Base-by-base conservation (phyloP, 176 grass and related monocot species). In the Avena atlantica region DNA sequence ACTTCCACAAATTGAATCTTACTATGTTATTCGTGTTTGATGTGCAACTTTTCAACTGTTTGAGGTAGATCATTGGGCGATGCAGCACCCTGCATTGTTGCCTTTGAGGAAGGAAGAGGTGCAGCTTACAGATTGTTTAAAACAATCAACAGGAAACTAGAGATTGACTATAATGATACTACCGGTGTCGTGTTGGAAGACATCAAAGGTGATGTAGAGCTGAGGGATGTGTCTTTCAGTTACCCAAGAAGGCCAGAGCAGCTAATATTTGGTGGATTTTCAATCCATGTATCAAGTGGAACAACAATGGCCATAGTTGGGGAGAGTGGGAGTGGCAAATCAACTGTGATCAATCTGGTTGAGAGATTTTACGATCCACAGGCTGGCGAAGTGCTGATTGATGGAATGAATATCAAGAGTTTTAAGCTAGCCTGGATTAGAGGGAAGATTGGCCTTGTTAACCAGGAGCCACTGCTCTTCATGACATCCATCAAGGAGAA, bases 241-340 rank as follows among this genome's bases (percentile, higher is more conserved):
- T 93, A 91, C 77, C 91, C 91, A 82, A 47, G 75, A 20, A 90
- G 91, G 50, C 81, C 88, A 37, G 85, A 93, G 69, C 84, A 90
- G 47, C 53, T 82, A 20, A 88, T 93, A 84, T 90, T 90, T 63
- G 21, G 64, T 81, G 76, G 85, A 94, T 90, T 97, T 74, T 97
- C 92, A 63, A 19, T 94, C 12, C 83, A 66, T 74, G 88, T 90
- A 68, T 64, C 88, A 16, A 90, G 76, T 81, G 90, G 94, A 71
- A 92, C 71, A 12, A 93, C 88, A 49, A 90, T 97, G 88, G 92
- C 94, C 67, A 89, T 97, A 45, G 94, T 94, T 31, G 94, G 94
- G 91, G 92, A 97, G 24, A 97, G 94, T 80, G 94, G 94, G 62
- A 94, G 94, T 79, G 94, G 94, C 4, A 97, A 94, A 52, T 92